phyloP scores from a whole-genome alignment of 208 protist genomes.

The Trichomonas vaginalis region DNA sequence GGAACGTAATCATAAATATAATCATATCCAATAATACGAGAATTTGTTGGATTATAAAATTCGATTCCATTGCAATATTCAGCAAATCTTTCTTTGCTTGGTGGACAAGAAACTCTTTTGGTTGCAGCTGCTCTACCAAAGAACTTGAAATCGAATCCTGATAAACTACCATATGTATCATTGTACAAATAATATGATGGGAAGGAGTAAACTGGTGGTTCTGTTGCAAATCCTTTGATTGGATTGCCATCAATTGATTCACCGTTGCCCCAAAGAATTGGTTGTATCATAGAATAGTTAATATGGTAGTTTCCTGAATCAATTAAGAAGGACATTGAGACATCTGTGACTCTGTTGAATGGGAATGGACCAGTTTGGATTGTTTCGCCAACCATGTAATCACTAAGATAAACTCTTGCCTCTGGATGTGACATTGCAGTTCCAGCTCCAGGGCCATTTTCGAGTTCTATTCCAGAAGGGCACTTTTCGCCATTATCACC shows the following conservation, averaged over 20 bases:
- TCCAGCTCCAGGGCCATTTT: background rate
- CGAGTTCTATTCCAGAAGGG: background rate
- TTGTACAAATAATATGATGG: too few species aligned
- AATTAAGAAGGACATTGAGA: background rate
- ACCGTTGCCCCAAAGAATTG: background rate
- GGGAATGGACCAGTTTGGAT: background rate
- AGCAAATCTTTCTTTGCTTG: too few species aligned
- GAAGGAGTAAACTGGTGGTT: too few species aligned
- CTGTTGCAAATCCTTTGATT: too few species aligned
- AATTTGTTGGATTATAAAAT: too few species aligned
- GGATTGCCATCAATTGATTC: background rate
- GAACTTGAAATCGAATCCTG: too few species aligned
- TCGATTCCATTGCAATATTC: too few species aligned
- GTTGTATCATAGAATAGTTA: background rate
- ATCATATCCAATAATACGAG: too few species aligned
- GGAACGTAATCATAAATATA: too few species aligned
- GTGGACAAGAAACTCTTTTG: too few species aligned
- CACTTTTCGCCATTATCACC: background rate
- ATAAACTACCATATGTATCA: too few species aligned
- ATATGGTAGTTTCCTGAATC: background rate
- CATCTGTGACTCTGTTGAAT: background rate
- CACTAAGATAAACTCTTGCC: background rate
- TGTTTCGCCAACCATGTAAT: background rate
- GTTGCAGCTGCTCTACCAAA: too few species aligned
- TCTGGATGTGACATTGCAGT: background rate